phyloP scores from a whole-genome alignment of 139 green algal genomes.

The Ettlia oleoabundans region DNA sequence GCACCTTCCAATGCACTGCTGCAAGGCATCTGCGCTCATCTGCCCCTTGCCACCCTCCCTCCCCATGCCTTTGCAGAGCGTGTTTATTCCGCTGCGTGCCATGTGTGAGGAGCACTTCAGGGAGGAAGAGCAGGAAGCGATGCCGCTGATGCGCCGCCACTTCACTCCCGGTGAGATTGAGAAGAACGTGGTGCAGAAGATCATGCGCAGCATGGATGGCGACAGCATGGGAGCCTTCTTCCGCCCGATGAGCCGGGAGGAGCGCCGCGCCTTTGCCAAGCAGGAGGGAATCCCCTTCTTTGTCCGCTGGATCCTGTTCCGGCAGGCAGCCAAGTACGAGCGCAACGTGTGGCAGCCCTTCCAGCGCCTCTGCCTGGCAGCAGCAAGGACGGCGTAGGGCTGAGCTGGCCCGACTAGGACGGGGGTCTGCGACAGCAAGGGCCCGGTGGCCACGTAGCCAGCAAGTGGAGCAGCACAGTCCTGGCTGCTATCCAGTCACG shows the following conservation, averaged over 20 bases:
- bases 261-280: constrained; percentile 8
- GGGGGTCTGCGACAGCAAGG: too few species aligned
- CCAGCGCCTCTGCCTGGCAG: constrained; percentile 17
- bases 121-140: constrained; percentile 14
- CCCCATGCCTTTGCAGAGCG: background rate
- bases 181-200: constrained; percentile 23
- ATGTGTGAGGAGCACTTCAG: background rate
- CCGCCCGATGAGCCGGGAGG: background rate
- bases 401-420: too few species aligned
- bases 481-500: too few species aligned
- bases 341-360: constrained; percentile 15
- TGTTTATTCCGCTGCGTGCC: background rate
- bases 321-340: constrained; percentile 9
- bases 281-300: constrained; percentile 25
- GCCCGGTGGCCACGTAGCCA: too few species aligned
- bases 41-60: too few species aligned
- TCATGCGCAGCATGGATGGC: background rate
- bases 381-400: too few species aligned
- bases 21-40: too few species aligned
- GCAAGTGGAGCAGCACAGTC: too few species aligned
- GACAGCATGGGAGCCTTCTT: background rate
- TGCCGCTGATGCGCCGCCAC: constrained; percentile 27
- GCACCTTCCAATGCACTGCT: too few species aligned
- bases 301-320: constrained; percentile 19
- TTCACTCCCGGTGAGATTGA: constrained; percentile 12